phyloP scores from a whole-genome alignment of 345 rosid genomes.

The Lumnitzera racemosa region DNA sequence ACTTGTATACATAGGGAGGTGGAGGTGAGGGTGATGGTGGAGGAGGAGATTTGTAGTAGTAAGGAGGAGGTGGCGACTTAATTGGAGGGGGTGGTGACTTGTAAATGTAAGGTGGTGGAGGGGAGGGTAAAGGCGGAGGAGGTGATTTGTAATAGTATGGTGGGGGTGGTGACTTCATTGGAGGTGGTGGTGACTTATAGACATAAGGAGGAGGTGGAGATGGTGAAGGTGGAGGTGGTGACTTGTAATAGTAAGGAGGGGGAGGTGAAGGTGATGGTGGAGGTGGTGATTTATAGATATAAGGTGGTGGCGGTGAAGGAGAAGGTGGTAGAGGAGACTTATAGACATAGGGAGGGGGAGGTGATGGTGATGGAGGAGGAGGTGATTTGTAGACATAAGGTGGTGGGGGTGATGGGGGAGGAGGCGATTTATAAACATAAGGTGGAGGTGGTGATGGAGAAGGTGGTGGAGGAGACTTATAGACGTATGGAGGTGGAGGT shows the following conservation, averaged over 20 bases:
- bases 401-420: no score
- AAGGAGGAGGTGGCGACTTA: slow-evolving; percentile 1
- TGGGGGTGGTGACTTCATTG: background rate
- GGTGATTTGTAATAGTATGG: background rate
- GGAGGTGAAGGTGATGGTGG: background rate
- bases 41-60: slow-evolving; percentile 3
- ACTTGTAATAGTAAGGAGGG: slow-evolving; percentile 2
- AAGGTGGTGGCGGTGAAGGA: no score
- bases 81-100: slow-evolving; percentile 6
- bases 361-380: no score
- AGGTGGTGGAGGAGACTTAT: no score
- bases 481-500: no score
- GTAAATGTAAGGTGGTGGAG: slow-evolving; percentile 8
- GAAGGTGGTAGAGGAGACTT: no score
- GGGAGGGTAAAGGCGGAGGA: background rate
- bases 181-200: slow-evolving; percentile 9
- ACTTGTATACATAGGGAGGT: slow-evolving; percentile 19
- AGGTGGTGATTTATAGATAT: no score
- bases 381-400: no score
- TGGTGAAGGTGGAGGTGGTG: slow-evolving; percentile 7
- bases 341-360: no score
- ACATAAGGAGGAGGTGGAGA: background rate
- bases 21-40: slow-evolving; percentile 4
- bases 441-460: no score
- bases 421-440: no score